Percentiles rank a stretch among this genome's conserved stretches.
Conservation (phyloP, 176 grass and related monocot species). For the Oryza coarctata region DNA sequence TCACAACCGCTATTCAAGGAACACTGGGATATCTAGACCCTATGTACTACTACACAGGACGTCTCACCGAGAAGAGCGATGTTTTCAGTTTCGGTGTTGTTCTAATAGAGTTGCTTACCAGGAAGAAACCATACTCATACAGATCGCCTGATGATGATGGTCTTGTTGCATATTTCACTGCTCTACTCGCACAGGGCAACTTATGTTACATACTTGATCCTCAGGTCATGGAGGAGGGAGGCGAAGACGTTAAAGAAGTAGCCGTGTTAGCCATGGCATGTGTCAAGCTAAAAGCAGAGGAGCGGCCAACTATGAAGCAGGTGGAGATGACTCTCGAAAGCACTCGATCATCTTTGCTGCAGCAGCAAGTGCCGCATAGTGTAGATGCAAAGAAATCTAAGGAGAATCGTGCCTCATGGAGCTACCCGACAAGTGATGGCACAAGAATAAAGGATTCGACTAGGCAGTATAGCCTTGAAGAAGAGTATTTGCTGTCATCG, state of each 20-base stretch:
- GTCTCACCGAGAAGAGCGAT: conserved; percentile 54
- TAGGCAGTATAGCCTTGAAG: not conserved
- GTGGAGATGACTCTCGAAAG: conserved; percentile 23
- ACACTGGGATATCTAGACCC: conserved; percentile 60
- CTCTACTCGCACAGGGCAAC: not conserved
- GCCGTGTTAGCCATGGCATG: conserved; percentile 25
- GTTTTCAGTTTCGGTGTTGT: conserved; percentile 53
- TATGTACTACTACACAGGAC: conserved; percentile 43
- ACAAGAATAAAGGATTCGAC: not conserved
- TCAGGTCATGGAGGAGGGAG: not conserved
- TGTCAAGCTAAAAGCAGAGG: conserved; percentile 28
- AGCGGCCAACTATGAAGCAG: conserved; percentile 25
- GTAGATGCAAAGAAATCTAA: not conserved
- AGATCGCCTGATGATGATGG: not conserved
- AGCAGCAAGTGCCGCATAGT: not conserved
- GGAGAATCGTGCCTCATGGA: not conserved
- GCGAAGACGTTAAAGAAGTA: conserved; percentile 4
- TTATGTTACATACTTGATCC: not conserved
- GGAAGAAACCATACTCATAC: conserved; percentile 37
- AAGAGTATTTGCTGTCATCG: conserved; percentile 14
- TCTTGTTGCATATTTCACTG: not conserved
- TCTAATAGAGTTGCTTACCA: conserved; percentile 53
- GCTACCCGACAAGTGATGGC: not conserved
- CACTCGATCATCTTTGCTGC: not conserved
- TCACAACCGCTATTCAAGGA: conserved; percentile 52